Percentiles rank a stretch among this genome's conserved stretches.
phyloP scores from a whole-genome alignment of 2,329 filamentous ascomycete genomes.

The Hirsutella thompsonii region DNA sequence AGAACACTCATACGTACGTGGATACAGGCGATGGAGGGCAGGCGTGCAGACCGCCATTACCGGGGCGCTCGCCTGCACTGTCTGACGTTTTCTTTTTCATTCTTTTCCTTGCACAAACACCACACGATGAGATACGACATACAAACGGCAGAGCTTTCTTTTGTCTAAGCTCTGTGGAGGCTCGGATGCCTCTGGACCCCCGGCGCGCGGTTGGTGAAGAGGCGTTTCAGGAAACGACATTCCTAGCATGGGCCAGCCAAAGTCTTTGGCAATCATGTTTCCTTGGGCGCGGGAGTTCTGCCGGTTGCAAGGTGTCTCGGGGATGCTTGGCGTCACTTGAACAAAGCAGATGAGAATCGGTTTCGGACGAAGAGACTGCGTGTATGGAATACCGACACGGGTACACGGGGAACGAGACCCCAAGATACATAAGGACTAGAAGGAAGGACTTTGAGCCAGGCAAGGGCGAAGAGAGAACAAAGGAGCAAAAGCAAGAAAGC shows the following conservation, averaged over 20 bases:
- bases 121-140: slow-evolving; percentile 12
- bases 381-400: slow-evolving; percentile 17
- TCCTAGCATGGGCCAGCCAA: neutral
- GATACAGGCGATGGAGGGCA: neutral
- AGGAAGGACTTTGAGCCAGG: neutral
- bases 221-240: neutral
- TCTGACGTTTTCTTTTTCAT: too few species aligned
- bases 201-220: neutral
- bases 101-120: slow-evolving; percentile 5
- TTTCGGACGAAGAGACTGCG: slow-evolving; percentile 14
- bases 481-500: slow-evolving; percentile 2
- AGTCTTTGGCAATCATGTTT: neutral
- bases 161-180: slow-evolving; percentile 3
- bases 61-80: too few species aligned
- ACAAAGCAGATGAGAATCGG: slow-evolving; percentile 5
- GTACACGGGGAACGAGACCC: slow-evolving; percentile 12
- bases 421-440: slow-evolving; percentile 14
- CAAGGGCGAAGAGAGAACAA: neutral
- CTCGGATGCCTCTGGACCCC: neutral
- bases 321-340: slow-evolving; percentile 1
- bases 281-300: neutral
- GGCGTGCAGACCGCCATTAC: neutral
- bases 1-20: slow-evolving; percentile 11
- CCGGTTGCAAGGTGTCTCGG: neutral
- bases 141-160: slow-evolving; percentile 9